These are phyloP conservation scores for Aspergillus taichungensis DNA, from an alignment of 495 filamentous ascomycete genomes.

Conservation along the genomic window DNA sequence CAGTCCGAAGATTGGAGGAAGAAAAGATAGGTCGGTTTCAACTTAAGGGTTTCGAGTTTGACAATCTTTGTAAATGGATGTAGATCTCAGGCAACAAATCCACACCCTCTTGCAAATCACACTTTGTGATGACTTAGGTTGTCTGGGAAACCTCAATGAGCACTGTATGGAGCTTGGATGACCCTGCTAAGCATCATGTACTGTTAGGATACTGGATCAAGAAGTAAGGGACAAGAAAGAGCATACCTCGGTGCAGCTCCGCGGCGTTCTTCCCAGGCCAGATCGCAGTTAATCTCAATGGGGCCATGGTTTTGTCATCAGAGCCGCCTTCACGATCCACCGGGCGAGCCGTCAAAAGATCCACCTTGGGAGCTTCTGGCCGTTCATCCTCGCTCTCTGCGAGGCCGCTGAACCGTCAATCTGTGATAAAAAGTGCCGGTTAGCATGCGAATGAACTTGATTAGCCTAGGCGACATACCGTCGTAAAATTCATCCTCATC, in stretches of 20 bases:
- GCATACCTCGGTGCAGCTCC: constrained; percentile 34
- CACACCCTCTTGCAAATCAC: constrained; percentile 27
- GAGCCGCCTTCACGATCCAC: constrained; percentile 30
- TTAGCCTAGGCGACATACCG: constrained; percentile 40
- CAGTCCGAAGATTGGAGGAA: constrained; percentile 2
- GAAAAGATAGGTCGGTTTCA: constrained; percentile 15
- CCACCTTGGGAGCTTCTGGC: constrained; percentile 61
- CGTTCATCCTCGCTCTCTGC: constrained; percentile 75
- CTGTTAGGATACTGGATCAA: neutral
- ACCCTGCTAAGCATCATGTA: constrained; percentile 18
- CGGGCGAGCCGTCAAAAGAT: constrained; percentile 52
- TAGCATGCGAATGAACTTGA: constrained; percentile 7
- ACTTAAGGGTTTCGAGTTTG: constrained; percentile 16
- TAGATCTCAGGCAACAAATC: constrained; percentile 22
- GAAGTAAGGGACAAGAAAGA: neutral
- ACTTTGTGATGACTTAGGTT: constrained; percentile 20
- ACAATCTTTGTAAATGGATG: constrained; percentile 16
- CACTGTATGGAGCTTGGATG: constrained; percentile 38
- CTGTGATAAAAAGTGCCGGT: constrained; percentile 30
- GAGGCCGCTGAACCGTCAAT: constrained; percentile 94
- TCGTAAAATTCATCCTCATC: constrained; percentile 99
- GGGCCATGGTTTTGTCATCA: constrained; percentile 27
- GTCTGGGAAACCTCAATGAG: constrained; percentile 21
- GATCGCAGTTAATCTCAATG: constrained; percentile 21
- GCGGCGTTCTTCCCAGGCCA: constrained; percentile 25